Percentiles rank a stretch among this genome's conserved stretches.
These are phyloP conservation scores for Russula vinacea DNA, from an alignment of 768 basidiomycete genomes.

Conservation along the genomic window DNA sequence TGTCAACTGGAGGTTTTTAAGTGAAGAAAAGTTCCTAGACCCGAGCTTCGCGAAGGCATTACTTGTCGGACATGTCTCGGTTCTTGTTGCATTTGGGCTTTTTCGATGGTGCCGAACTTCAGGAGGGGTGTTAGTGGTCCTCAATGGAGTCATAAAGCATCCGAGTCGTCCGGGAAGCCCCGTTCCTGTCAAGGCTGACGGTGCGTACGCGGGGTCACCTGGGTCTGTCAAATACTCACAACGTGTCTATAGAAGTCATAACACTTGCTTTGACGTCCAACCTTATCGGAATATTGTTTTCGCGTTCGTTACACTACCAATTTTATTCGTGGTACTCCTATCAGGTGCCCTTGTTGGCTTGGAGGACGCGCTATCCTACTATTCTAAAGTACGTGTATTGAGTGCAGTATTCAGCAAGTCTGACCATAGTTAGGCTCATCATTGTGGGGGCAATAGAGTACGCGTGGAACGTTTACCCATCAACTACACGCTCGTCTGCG, in stretches of 20 bases:
- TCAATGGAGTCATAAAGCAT: slow-evolving; percentile 51
- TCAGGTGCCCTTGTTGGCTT: slow-evolving; percentile 80
- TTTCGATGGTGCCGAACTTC: slow-evolving; percentile 73
- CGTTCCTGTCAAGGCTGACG: slow-evolving; percentile 53
- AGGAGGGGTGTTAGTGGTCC: slow-evolving; percentile 58
- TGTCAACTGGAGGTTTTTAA: slow-evolving; percentile 92
- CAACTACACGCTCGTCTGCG: slow-evolving; percentile 63
- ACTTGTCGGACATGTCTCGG: slow-evolving; percentile 59
- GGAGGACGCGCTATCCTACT: slow-evolving; percentile 65
- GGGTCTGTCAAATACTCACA: slow-evolving; percentile 15
- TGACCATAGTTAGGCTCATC: slow-evolving; percentile 46
- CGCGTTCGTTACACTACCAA: slow-evolving; percentile 95
- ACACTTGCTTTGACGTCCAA: slow-evolving; percentile 89
- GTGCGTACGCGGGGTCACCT: slow-evolving; percentile 44
- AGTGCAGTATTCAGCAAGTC: slow-evolving; percentile 14
- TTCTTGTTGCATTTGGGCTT: slow-evolving; percentile 63
- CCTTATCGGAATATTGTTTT: slow-evolving; percentile 85
- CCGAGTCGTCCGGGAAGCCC: slow-evolving; percentile 51
- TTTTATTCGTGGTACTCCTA: slow-evolving; percentile 98
- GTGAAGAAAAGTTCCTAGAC: slow-evolving; percentile 73
- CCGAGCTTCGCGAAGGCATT: slow-evolving; percentile 57
- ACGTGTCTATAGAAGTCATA: slow-evolving; percentile 54
- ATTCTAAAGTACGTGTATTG: slow-evolving; percentile 52
- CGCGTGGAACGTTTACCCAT: slow-evolving; percentile 86
- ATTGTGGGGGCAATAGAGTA: slow-evolving; percentile 69